Evolutionary conservation across 257 asterid species (phyloP).

Genomic region (Solanum rostratum): DNA sequence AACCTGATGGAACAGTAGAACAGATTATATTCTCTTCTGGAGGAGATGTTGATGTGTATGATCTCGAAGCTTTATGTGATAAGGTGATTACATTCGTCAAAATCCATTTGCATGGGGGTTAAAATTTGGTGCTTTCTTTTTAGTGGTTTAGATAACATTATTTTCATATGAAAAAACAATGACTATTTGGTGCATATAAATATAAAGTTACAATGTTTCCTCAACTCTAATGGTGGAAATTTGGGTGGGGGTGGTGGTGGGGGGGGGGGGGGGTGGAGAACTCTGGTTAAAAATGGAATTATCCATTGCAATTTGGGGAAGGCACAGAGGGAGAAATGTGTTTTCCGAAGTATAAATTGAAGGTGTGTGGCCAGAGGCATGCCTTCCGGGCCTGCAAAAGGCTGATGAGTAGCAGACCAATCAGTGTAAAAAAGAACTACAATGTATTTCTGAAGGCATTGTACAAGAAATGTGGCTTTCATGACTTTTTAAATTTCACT

Average conservation of each 20-base stretch:
- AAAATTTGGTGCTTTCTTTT: background rate
- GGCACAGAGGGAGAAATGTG: background rate
- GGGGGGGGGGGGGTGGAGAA: background rate
- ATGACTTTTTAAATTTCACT: background rate
- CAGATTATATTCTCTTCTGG: constrained; percentile 89
- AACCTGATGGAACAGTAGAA: constrained; percentile 67
- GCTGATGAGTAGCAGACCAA: background rate
- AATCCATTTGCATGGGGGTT: background rate
- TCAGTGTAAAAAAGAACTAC: background rate
- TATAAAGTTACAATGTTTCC: background rate
- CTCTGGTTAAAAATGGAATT: background rate
- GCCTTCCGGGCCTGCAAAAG: background rate
- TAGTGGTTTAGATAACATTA: background rate
- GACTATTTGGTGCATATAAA: background rate
- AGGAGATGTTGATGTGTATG: constrained; percentile 74
- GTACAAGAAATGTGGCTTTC: background rate
- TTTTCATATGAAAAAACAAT: background rate
- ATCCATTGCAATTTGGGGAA: background rate
- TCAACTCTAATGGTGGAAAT: background rate
- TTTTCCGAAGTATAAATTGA: background rate
- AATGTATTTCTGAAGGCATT: background rate
- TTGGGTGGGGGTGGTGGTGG: too few relatives aligned
- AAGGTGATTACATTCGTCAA: constrained; percentile 37
- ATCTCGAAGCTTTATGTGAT: constrained; percentile 83
- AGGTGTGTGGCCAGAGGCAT: background rate